phyloP scores from a whole-genome alignment of 768 basidiomycete species.

The Termitomyces sp. region DNA sequence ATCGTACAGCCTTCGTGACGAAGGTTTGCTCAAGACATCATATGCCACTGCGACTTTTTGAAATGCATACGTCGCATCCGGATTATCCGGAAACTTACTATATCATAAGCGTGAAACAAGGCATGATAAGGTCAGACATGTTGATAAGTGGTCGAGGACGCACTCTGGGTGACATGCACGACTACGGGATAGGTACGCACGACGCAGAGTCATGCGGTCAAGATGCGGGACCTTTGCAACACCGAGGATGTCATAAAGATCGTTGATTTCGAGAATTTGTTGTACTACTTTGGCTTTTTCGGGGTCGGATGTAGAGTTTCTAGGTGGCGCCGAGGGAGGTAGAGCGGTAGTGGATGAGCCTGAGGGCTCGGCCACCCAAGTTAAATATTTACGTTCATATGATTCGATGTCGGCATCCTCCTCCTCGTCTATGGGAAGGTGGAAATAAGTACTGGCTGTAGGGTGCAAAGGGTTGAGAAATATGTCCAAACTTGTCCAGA shows the following conservation, averaged over 20 bases:
- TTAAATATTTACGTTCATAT: slow-evolving; percentile 41
- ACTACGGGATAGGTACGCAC: slow-evolving; percentile 75
- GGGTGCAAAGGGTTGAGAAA: slow-evolving; percentile 1
- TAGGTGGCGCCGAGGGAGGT: slow-evolving; percentile 2
- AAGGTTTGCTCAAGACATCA: slow-evolving; percentile 70
- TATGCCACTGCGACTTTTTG: slow-evolving; percentile 86
- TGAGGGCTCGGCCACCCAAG: slow-evolving; percentile 41
- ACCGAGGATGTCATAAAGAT: slow-evolving; percentile 74
- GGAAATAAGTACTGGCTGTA: slow-evolving; percentile 57
- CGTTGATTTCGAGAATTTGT: slow-evolving; percentile 53
- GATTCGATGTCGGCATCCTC: slow-evolving; percentile 42
- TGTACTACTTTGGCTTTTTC: slow-evolving; percentile 29
- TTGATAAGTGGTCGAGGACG: slow-evolving; percentile 21
- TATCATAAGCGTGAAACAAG: slow-evolving; percentile 8
- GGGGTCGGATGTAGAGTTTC: slow-evolving; percentile 1
- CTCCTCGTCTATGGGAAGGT: slow-evolving; percentile 57
- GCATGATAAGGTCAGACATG: slow-evolving; percentile 6
- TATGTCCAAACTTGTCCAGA: background rate
- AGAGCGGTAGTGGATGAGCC: slow-evolving; percentile 14
- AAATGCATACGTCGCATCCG: slow-evolving; percentile 77
- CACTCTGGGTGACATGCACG: slow-evolving; percentile 84
- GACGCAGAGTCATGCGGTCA: slow-evolving; percentile 59
- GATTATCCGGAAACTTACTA: slow-evolving; percentile 78
- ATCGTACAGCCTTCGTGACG: slow-evolving; percentile 67
- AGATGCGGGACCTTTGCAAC: slow-evolving; percentile 41